phyloP scores from a whole-genome alignment of 2,329 filamentous ascomycete species.

The Colletotrichum plurivorum region DNA sequence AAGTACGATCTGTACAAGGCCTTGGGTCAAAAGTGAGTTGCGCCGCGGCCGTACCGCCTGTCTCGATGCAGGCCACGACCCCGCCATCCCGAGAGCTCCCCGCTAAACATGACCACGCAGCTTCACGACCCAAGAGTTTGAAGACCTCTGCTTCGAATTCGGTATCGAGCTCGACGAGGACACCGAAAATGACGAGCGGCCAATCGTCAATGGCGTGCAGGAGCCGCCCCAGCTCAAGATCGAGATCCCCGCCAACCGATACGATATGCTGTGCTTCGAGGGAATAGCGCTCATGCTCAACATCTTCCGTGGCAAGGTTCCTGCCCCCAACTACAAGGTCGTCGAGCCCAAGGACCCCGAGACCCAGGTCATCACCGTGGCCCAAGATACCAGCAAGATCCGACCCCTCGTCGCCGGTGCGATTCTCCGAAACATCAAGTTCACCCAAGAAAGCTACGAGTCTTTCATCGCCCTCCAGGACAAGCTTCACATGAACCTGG shows the following conservation, averaged over 20 bases:
- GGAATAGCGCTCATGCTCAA: slow-evolving; percentile 96
- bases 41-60: slow-evolving; percentile 42
- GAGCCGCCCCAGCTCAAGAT: slow-evolving; percentile 96
- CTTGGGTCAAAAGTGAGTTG: slow-evolving; percentile 84
- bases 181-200: slow-evolving; percentile 81
- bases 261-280: slow-evolving; percentile 97
- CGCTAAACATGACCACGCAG: slow-evolving; percentile 57
- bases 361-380: slow-evolving; percentile 85
- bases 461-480: slow-evolving; percentile 99
- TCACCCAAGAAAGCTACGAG: slow-evolving; percentile 91
- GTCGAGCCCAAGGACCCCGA: slow-evolving; percentile 80
- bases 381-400: slow-evolving; percentile 81
- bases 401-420: slow-evolving; percentile 91
- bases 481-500: slow-evolving; percentile 97
- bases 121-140: slow-evolving; percentile 94
- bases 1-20: slow-evolving; percentile 96
- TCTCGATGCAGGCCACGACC: slow-evolving; percentile 21
- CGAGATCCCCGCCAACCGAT: slow-evolving; percentile 95
- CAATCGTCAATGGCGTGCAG: slow-evolving; percentile 82
- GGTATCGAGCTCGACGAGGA: slow-evolving; percentile 99
- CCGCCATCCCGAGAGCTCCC: slow-evolving; percentile 32
- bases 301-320: slow-evolving; percentile 85
- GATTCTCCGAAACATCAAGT: slow-evolving; percentile 90
- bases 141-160: slow-evolving; percentile 98
- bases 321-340: slow-evolving; percentile 85